Evolutionary conservation across 192 early-diverging fungal species (phyloP).

Genomic region (Coemansia sp.): DNA sequence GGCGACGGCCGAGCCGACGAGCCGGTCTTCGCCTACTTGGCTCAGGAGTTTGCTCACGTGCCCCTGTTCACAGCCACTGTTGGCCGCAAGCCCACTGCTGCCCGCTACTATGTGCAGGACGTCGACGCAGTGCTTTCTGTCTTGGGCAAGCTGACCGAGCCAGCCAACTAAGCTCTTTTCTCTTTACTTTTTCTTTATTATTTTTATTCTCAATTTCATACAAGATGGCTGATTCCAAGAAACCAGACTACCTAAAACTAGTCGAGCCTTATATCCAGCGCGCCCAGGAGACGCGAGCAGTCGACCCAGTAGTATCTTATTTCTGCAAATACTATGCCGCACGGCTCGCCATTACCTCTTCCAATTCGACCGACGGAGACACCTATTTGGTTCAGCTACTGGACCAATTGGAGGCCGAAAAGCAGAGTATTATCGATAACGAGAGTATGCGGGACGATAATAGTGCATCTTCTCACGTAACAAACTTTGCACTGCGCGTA

Average conservation of each 20-base stretch:
- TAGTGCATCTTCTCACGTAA: slow-evolving; percentile 79
- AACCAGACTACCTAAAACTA: slow-evolving; percentile 69
- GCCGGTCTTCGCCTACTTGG: slow-evolving; percentile 76
- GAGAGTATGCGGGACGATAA: slow-evolving; percentile 78
- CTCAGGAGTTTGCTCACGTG: slow-evolving; percentile 57
- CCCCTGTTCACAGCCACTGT: slow-evolving; percentile 85
- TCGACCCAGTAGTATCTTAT: slow-evolving; percentile 91
- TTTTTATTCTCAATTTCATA: not conserved
- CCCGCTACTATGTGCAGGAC: slow-evolving; percentile 82
- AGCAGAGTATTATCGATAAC: slow-evolving; percentile 63
- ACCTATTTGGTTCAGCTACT: slow-evolving; percentile 70
- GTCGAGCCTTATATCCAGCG: slow-evolving; percentile 84
- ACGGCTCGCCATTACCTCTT: slow-evolving; percentile 71
- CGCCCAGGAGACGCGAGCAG: slow-evolving; percentile 72
- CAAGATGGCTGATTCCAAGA: not conserved
- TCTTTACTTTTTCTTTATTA: too few species aligned
- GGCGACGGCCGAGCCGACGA: slow-evolving; percentile 98
- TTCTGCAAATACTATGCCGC: slow-evolving; percentile 91
- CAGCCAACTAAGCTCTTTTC: not conserved
- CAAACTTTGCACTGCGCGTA: slow-evolving; percentile 88
- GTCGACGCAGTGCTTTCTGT: slow-evolving; percentile 58
- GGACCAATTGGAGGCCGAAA: slow-evolving; percentile 82
- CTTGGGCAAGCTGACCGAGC: slow-evolving; percentile 30
- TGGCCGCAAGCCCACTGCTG: slow-evolving; percentile 96
- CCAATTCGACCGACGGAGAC: slow-evolving; percentile 60